Evolutionary conservation across 2,329 filamentous ascomycete species (phyloP).

Genomic region (Cercospora berteroae): DNA sequence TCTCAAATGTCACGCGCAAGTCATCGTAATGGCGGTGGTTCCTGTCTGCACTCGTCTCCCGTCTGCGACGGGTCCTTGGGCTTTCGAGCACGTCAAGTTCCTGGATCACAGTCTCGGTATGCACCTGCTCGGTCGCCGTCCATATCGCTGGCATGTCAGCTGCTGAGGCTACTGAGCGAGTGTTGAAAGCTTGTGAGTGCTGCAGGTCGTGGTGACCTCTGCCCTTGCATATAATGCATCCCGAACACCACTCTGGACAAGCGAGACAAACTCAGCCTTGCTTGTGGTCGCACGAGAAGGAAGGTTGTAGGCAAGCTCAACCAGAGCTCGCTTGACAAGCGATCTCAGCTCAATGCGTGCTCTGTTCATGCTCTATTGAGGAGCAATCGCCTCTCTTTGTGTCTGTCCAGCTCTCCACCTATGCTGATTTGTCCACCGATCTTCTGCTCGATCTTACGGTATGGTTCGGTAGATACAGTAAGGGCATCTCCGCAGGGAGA

Average conservation of each 20-base stretch:
- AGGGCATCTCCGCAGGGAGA: not conserved
- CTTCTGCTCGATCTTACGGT: not conserved
- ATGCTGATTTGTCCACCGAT: not conserved
- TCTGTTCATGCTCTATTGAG: not conserved
- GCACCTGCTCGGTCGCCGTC: not conserved
- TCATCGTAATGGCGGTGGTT: not conserved
- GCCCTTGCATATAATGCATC: not conserved
- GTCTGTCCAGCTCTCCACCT: not conserved
- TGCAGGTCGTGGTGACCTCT: not conserved
- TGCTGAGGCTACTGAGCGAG: not conserved
- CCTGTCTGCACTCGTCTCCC: constrained; percentile 1
- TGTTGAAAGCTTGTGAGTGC: not conserved
- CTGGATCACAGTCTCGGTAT: not conserved
- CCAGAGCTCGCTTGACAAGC: not conserved
- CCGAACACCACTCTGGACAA: not conserved
- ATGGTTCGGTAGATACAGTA: not conserved
- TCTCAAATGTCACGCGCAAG: constrained; percentile 6
- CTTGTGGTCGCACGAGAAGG: not conserved
- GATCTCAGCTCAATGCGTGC: not conserved
- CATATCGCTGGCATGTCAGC: not conserved
- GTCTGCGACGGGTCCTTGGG: not conserved
- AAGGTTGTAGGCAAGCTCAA: not conserved
- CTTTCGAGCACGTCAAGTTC: constrained; percentile 1
- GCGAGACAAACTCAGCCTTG: not conserved
- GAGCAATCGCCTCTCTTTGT: not conserved